Percentiles rank a stretch among this genome's conserved stretches.
These are phyloP conservation scores for Trichoderma guizhouense DNA, from an alignment of 2,329 filamentous ascomycete genomes.

Conservation along the genomic window DNA sequence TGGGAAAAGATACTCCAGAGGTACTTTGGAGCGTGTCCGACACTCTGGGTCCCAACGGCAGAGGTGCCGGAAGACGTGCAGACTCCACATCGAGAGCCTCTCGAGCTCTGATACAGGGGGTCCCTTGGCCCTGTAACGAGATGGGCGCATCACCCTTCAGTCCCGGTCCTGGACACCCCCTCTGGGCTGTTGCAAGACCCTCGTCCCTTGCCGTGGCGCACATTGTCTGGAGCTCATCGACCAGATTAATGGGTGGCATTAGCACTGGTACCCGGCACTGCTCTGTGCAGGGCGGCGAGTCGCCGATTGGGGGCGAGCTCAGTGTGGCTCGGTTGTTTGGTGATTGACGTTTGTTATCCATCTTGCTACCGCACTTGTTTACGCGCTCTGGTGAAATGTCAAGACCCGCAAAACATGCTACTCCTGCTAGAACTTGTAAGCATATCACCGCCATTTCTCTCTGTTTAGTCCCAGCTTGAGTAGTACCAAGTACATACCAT, in stretches of 20 bases:
- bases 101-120: not conserved
- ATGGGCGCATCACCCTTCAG: not conserved
- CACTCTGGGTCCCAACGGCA: not conserved
- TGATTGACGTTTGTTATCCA: not conserved
- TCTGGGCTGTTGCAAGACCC: not conserved
- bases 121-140: not conserved
- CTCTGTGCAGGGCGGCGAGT: not conserved
- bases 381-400: not conserved
- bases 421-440: not conserved
- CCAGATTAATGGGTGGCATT: not conserved
- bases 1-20: not conserved
- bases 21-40: not conserved
- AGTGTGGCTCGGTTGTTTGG: not conserved
- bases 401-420: not conserved
- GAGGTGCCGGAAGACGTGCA: not conserved
- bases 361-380: not conserved
- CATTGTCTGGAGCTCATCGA: not conserved
- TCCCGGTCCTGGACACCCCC: not conserved
- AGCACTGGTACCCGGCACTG: not conserved
- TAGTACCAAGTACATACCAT: not conserved
- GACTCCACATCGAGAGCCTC: constrained; percentile 14
- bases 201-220: constrained; percentile 1
- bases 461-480: not conserved
- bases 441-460: constrained; percentile 17
- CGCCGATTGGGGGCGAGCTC: not conserved